Evolutionary conservation across 495 filamentous ascomycete genomes (phyloP).

Genomic region (Penicillium egyptiacum): DNA sequence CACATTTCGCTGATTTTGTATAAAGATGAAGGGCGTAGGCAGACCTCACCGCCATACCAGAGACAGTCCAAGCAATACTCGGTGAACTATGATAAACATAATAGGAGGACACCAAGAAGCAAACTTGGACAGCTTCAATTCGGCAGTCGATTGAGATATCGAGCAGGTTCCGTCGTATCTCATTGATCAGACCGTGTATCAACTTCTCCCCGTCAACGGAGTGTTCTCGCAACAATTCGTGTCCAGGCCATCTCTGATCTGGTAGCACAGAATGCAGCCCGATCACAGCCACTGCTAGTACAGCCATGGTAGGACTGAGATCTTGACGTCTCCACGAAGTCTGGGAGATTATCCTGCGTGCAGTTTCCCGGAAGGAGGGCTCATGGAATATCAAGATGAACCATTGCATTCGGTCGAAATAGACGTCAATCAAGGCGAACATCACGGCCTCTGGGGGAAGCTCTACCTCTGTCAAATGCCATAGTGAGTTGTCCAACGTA

Average conservation of each 20-base stretch:
- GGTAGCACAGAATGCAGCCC: conserved; percentile 20
- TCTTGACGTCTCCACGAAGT: conserved; percentile 19
- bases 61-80: conserved; percentile 21
- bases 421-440: conserved; percentile 17
- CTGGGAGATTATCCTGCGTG: conserved; percentile 15
- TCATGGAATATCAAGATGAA: conserved; percentile 23
- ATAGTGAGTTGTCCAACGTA: conserved; percentile 5
- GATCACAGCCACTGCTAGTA: conserved; percentile 20
- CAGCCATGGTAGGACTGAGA: conserved; percentile 18
- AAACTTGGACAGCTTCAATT: conserved; percentile 24
- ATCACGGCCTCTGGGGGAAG: conserved; percentile 19
- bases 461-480: conserved; percentile 18
- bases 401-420: conserved; percentile 24
- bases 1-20: conserved; percentile 9
- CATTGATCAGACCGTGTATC: conserved; percentile 13
- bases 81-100: conserved; percentile 23
- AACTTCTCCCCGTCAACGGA: conserved; percentile 9
- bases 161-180: conserved; percentile 21
- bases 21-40: conserved; percentile 20
- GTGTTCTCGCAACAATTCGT: conserved; percentile 1
- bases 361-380: conserved; percentile 15
- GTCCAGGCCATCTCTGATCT: conserved; percentile 16
- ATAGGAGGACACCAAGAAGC: conserved; percentile 20
- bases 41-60: conserved; percentile 21
- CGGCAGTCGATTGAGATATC: conserved; percentile 20